These are phyloP conservation scores for Warburgia ugandensis DNA, from an alignment of 164 flowering plant genomes.

Conservation along the genomic window DNA sequence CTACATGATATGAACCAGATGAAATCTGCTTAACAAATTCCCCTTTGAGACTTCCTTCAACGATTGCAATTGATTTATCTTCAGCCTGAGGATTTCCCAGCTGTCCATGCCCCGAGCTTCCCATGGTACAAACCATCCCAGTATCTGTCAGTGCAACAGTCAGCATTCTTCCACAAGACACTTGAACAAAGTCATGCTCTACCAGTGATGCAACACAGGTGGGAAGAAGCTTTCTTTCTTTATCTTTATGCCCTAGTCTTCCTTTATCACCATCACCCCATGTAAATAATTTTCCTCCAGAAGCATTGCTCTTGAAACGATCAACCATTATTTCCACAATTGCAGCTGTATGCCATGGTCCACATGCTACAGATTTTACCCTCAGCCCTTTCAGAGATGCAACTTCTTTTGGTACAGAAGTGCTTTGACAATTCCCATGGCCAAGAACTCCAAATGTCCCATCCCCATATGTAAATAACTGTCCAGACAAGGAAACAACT, in stretches of 20 bases:
- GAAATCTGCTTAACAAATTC: slow-evolving; percentile 49
- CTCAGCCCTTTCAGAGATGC: slow-evolving; percentile 47
- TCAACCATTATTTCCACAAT: slow-evolving; percentile 44
- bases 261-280: slow-evolving; percentile 83
- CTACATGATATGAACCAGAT: slow-evolving; percentile 55
- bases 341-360: slow-evolving; percentile 76
- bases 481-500: slow-evolving; percentile 42
- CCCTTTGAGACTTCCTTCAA: slow-evolving; percentile 48
- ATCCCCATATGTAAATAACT: slow-evolving; percentile 63
- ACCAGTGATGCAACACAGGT: slow-evolving; percentile 51
- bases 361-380: slow-evolving; percentile 63
- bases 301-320: slow-evolving; percentile 17
- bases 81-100: slow-evolving; percentile 45
- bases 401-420: slow-evolving; percentile 53
- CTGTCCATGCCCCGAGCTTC: slow-evolving; percentile 56
- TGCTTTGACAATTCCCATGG: slow-evolving; percentile 44
- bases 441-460: slow-evolving; percentile 82
- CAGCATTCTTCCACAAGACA: slow-evolving; percentile 56
- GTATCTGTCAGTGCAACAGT: slow-evolving; percentile 47
- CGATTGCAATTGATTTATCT: slow-evolving; percentile 42
- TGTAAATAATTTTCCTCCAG: slow-evolving; percentile 50
- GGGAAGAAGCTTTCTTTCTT: slow-evolving; percentile 45
- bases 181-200: slow-evolving; percentile 52
- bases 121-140: slow-evolving; percentile 63
- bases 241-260: slow-evolving; percentile 50